Evolutionary conservation across 495 filamentous ascomycete species (phyloP).

Genomic region (Jackrogersella multiformis): DNA sequence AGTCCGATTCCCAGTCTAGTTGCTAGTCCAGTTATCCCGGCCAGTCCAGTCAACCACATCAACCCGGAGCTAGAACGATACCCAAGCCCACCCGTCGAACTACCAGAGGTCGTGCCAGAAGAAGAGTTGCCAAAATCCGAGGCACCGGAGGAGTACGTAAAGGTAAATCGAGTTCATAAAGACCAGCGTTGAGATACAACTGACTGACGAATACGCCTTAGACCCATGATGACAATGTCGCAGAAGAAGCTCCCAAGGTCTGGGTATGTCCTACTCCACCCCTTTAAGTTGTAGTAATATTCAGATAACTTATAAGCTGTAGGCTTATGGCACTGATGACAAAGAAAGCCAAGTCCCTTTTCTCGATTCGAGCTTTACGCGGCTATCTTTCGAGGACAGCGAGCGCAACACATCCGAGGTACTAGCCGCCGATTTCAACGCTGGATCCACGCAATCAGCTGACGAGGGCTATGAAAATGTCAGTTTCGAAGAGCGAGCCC

Average conservation of each 20-base stretch:
- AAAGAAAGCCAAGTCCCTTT: slow-evolving; percentile 20
- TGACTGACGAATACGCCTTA: slow-evolving; percentile 3
- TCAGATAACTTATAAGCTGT: slow-evolving; percentile 2
- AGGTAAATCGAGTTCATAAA: slow-evolving; percentile 1
- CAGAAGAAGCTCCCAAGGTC: slow-evolving; percentile 7
- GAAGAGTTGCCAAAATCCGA: no score
- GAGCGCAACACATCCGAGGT: slow-evolving; percentile 22
- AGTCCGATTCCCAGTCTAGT: not conserved
- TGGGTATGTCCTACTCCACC: slow-evolving; percentile 10
- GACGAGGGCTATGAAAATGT: slow-evolving; percentile 18
- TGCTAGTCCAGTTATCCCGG: not conserved
- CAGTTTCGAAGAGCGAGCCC: not conserved
- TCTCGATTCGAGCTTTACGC: slow-evolving; percentile 18
- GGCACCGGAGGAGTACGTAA: slow-evolving; percentile 10
- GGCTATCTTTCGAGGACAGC: slow-evolving; percentile 17
- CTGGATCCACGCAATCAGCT: slow-evolving; percentile 20
- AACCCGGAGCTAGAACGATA: not conserved
- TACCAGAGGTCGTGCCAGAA: no score
- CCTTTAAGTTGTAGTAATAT: not conserved
- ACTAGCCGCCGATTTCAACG: slow-evolving; percentile 13
- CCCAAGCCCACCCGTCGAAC: slow-evolving; percentile 3
- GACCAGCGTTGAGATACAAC: not conserved
- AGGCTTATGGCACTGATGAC: slow-evolving; percentile 19
- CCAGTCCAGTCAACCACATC: not conserved
- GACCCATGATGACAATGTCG: not conserved